Evolutionary conservation across 139 green algal genomes (phyloP).

Genomic region (Micractinium conductrix): DNA sequence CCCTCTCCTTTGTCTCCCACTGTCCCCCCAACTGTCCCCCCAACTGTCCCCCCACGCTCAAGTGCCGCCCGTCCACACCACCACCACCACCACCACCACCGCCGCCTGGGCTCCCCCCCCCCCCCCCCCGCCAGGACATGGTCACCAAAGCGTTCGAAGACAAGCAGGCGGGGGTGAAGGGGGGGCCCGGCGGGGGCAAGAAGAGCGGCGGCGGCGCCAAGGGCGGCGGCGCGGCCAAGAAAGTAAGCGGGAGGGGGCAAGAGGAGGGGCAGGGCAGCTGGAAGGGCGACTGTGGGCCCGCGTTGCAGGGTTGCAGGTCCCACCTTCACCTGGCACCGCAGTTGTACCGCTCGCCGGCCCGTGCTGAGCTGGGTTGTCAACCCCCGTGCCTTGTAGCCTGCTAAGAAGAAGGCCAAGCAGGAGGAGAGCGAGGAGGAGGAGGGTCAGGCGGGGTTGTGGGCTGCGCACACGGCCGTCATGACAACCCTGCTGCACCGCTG

Average conservation of each 20-base stretch:
- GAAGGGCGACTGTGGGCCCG: too few relatives aligned
- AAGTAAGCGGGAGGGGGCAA: too few relatives aligned
- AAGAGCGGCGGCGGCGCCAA: not conserved
- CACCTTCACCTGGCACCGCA: not conserved
- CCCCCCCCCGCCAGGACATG: not conserved
- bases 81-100: not conserved
- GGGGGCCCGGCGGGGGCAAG: not conserved
- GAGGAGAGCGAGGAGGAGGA: constrained; percentile 6
- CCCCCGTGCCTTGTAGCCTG: not conserved
- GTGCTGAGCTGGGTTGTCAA: not conserved
- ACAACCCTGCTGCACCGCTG: too few relatives aligned
- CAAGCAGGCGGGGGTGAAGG: not conserved
- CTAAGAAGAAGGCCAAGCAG: not conserved
- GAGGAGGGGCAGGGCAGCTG: too few relatives aligned
- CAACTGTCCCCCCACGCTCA: not conserved
- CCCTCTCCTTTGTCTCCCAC: not conserved
- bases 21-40: not conserved
- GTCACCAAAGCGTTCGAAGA: constrained; percentile 2
- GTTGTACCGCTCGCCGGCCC: not conserved
- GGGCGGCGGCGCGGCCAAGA: not conserved
- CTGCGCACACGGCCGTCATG: too few relatives aligned
- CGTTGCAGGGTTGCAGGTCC: not conserved
- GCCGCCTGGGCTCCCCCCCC: not conserved
- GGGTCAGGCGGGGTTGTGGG: not conserved
- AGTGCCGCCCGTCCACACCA: not conserved